Evolutionary conservation across 306 rosid species (phyloP).

Genomic region (Citrullus mucosospermus): DNA sequence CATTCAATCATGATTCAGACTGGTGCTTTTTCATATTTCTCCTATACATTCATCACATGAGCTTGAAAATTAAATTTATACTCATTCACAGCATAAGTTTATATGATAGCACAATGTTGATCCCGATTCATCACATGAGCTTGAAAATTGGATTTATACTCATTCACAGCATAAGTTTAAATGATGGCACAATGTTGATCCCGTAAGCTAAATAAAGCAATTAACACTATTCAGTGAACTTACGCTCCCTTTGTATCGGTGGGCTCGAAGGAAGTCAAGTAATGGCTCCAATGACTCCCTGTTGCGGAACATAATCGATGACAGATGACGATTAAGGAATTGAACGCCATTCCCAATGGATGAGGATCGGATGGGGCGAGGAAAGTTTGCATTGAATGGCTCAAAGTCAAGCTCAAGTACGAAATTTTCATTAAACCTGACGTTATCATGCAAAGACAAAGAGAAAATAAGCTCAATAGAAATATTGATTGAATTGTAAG

Average conservation of each 20-base stretch:
- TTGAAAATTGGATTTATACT: neutral
- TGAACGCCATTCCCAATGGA: constrained; percentile 97
- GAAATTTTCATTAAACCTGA: constrained; percentile 29
- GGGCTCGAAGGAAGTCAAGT: constrained; percentile 79
- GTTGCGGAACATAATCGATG: constrained; percentile 74
- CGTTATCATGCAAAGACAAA: neutral
- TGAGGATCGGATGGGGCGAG: constrained; percentile 76
- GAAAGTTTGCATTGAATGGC: constrained; percentile 83
- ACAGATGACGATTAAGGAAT: constrained; percentile 92
- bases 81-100: neutral
- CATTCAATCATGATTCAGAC: neutral
- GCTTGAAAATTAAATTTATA: neutral
- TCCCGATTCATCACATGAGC: neutral
- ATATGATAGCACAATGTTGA: neutral
- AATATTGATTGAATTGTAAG: neutral
- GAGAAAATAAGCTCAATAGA: neutral
- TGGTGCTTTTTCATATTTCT: neutral
- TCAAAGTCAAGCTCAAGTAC: constrained; percentile 82
- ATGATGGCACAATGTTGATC: neutral
- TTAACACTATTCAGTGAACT: constrained; percentile 18
- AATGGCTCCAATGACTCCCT: constrained; percentile 70
- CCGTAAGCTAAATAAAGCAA: neutral
- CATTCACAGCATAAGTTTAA: neutral
- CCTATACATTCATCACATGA: neutral
- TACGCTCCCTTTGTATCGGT: constrained; percentile 66